A percentile compares a stretch with the other conserved stretches of the same genome.
Evolutionary conservation across 1,284 basidiomycete genomes (phyloP).

Genomic region (Naganishia cerealis): DNA sequence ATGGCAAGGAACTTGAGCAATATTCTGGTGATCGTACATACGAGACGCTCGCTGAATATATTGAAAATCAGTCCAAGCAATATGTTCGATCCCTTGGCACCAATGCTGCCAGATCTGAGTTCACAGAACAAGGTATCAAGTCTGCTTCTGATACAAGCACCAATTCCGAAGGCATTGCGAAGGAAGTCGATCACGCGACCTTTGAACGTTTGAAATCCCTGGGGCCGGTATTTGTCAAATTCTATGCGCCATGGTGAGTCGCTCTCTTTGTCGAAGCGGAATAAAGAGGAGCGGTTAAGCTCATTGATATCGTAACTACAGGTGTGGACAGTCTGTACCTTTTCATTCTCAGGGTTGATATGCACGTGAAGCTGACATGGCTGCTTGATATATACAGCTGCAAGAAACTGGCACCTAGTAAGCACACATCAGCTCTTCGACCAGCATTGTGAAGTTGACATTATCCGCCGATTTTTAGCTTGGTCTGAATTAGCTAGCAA

Average conservation of each 20-base stretch:
- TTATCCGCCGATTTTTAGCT: constrained; percentile 39
- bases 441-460: neutral
- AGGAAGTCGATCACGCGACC: constrained; percentile 59
- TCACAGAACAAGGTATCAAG: constrained; percentile 2
- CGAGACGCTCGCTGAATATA: constrained; percentile 60
- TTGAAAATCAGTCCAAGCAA: constrained; percentile 54
- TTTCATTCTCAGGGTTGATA: neutral
- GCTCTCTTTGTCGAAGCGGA: neutral
- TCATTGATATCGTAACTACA: constrained; percentile 37
- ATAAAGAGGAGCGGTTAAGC: neutral
- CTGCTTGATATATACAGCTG: constrained; percentile 56
- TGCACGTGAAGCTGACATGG: constrained; percentile 6
- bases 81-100: constrained; percentile 46
- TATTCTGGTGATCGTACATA: constrained; percentile 62
- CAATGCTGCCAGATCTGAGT: constrained; percentile 18
- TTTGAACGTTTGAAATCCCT: constrained; percentile 61
- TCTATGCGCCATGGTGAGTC: constrained; percentile 79
- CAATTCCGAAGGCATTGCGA: constrained; percentile 67
- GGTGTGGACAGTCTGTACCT: constrained; percentile 69
- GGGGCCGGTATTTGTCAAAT: constrained; percentile 80
- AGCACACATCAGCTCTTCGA: constrained; percentile 34
- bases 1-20: constrained; percentile 65
- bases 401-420: constrained; percentile 77
- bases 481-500: constrained; percentile 71
- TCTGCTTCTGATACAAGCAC: constrained; percentile 42